phyloP scores from a whole-genome alignment of 108 stramenopile genomes.

The Mediolabrus comicus region DNA sequence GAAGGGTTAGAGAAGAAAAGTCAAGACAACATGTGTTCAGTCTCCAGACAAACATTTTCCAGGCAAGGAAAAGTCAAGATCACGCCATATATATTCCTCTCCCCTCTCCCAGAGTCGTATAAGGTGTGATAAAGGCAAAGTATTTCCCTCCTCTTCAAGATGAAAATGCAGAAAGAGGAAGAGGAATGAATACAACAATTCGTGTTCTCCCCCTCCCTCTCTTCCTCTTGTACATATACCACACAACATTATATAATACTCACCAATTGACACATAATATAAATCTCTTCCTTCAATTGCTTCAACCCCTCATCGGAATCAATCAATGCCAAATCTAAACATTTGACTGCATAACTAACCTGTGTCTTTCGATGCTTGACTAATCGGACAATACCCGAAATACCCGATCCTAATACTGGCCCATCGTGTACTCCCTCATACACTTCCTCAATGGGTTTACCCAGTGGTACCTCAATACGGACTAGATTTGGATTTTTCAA shows the following conservation, averaged over 20 bases:
- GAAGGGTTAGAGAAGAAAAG: neutral
- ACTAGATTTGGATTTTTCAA: constrained; percentile 61
- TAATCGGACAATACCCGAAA: constrained; percentile 77
- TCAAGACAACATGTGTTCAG: too few species aligned
- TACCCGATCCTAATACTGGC: constrained; percentile 77
- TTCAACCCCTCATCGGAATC: constrained; percentile 71
- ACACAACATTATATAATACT: constrained; percentile 14
- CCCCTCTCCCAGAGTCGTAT: too few species aligned
- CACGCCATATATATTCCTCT: too few species aligned
- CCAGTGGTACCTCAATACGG: constrained; percentile 85
- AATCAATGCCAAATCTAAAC: constrained; percentile 78
- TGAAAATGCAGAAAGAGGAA: too few species aligned
- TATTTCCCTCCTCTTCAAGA: too few species aligned
- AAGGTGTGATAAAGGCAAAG: too few species aligned
- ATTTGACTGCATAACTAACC: constrained; percentile 81
- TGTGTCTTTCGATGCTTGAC: constrained; percentile 71
- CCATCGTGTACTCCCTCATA: constrained; percentile 86
- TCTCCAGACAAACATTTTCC: too few species aligned
- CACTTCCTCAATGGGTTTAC: constrained; percentile 87
- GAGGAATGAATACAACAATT: too few species aligned
- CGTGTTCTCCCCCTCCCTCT: too few species aligned
- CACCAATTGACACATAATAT: constrained; percentile 86
- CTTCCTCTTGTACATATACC: too few species aligned
- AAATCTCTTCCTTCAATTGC: constrained; percentile 83
- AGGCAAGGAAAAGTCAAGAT: too few species aligned